Evolutionary conservation across 164 flowering plant species (phyloP), one percentile per base, ranked within the genome.

Genomic region (Santalum album): DNA sequence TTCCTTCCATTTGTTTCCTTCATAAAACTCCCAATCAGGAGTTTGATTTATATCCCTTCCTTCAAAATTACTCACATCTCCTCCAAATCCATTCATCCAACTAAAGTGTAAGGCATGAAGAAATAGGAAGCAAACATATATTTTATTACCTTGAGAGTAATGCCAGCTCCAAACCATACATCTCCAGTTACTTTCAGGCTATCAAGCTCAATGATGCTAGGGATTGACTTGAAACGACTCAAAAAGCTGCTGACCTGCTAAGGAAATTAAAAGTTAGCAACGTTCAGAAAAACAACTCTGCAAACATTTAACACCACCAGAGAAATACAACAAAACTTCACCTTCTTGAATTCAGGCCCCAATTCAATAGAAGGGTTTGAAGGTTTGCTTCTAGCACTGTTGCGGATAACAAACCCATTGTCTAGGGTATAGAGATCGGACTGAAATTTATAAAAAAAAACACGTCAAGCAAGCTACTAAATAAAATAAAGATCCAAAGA

Each of bases 341-440:
- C 99, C 97, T 90, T 87, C 64, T 94, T 80, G 61, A 90, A 94
- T 63, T 90, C 99, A 20, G 99, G 96, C 23, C 97, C 99, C 59
- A 94, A 64, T 42, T 90, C 92, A 75, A 94, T 80, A 21, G 82
- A 34, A 21, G 99, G 99, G 69, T 94, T 84, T 44, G 61, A 74
- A 53, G 97, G 90, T 69, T 78, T 86, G 22, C 61, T 56, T 71
- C 99, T 82, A 51, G 79, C 92, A 36, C 52, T 42, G 64, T 86
- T 87, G 34, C 95, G 78, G 48, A 57, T 61, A 6, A 94, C 81
- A 68, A 72, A 75, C 62, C 97, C 97, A 63, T 87, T 88, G 21
- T 39, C 57, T 51, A 76, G 55, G 48, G 90, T 90, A 71, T 90
- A 94, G n/a, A 94, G 87, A 75, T 94, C 99, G 44, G 99, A 90